phyloP scores from a whole-genome alignment of 352 stramenopile genomes.

The Globisporangium apiculatum region DNA sequence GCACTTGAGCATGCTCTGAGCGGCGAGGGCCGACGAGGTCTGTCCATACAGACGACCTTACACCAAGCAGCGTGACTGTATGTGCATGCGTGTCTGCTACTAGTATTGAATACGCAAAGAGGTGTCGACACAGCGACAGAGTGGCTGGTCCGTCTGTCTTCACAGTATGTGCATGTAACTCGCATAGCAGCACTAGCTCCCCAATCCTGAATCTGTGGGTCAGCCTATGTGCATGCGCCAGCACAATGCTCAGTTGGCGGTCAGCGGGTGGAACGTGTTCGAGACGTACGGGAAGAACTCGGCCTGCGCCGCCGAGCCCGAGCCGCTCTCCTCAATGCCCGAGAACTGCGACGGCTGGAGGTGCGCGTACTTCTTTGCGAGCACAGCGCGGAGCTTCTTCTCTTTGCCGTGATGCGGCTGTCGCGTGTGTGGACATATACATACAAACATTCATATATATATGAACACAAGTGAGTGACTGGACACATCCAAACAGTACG shows the following conservation, averaged over 20 bases:
- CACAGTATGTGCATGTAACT: too few relatives aligned
- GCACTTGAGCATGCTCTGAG: constrained; percentile 44
- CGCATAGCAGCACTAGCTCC: too few relatives aligned
- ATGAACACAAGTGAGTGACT: not conserved
- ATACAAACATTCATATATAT: too few relatives aligned
- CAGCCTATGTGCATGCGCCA: not conserved
- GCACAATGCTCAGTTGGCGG: constrained; percentile 8
- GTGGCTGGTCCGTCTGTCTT: too few relatives aligned
- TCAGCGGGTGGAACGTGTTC: constrained; percentile 69
- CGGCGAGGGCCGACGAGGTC: not conserved
- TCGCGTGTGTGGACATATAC: constrained; percentile 1
- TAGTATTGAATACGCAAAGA: too few relatives aligned
- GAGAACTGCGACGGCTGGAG: constrained; percentile 81
- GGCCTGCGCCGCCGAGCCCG: constrained; percentile 41
- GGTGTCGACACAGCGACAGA: too few relatives aligned
- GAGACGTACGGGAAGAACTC: constrained; percentile 84
- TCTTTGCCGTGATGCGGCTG: constrained; percentile 74
- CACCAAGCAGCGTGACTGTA: not conserved
- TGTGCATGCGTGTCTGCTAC: not conserved
- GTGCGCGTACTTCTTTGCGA: constrained; percentile 83
- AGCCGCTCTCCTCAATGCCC: constrained; percentile 56
- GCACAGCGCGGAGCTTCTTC: constrained; percentile 71
- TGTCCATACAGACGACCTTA: too few relatives aligned
- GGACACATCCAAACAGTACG: constrained; percentile 2
- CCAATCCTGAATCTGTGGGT: too few relatives aligned